Evolutionary conservation across 345 rosid genomes (phyloP).

Genomic region (Linum usitatissimum): DNA sequence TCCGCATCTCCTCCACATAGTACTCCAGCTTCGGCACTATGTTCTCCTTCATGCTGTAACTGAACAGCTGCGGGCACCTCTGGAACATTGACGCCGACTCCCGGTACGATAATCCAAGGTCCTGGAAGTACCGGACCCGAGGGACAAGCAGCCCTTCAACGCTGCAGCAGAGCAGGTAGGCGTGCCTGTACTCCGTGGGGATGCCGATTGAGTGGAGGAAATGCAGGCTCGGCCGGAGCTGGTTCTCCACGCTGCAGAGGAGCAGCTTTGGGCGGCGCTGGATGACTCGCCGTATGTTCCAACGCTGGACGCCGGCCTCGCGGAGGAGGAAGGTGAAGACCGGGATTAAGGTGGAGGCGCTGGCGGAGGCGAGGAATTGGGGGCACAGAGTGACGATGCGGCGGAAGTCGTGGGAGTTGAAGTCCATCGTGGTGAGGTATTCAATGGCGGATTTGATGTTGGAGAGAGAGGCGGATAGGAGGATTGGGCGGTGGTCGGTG

Average conservation of each 20-base stretch:
- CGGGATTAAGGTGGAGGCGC: conserved; percentile 33
- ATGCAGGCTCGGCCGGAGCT: conserved; percentile 62
- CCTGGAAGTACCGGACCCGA: conserved; percentile 51
- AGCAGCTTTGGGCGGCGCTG: conserved; percentile 78
- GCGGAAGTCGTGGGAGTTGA: conserved; percentile 47
- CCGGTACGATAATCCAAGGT: conserved; percentile 47
- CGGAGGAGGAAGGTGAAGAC: conserved; percentile 88
- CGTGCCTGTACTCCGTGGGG: conserved; percentile 47
- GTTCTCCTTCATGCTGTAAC: conserved; percentile 54
- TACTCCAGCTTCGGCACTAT: conserved; percentile 62
- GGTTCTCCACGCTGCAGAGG: conserved; percentile 45
- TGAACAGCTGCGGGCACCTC: conserved; percentile 75
- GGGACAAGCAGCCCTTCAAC: conserved; percentile 66
- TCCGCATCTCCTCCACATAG: conserved; percentile 69
- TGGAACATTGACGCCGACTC: conserved; percentile 51
- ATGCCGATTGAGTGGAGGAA: conserved; percentile 79
- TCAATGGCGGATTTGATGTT: conserved; percentile 54
- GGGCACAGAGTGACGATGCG: conserved; percentile 76
- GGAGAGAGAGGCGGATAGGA: conserved; percentile 34
- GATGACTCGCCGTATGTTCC: conserved; percentile 42
- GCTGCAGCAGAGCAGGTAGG: conserved; percentile 68
- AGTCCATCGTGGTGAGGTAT: conserved; percentile 41
- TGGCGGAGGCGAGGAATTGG: conserved; percentile 38
- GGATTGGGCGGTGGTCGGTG: conserved; percentile 43
- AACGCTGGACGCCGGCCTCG: conserved; percentile 49